phyloP scores from a whole-genome alignment of 2,329 filamentous ascomycete species.

The Neoarthrinium moseri region DNA sequence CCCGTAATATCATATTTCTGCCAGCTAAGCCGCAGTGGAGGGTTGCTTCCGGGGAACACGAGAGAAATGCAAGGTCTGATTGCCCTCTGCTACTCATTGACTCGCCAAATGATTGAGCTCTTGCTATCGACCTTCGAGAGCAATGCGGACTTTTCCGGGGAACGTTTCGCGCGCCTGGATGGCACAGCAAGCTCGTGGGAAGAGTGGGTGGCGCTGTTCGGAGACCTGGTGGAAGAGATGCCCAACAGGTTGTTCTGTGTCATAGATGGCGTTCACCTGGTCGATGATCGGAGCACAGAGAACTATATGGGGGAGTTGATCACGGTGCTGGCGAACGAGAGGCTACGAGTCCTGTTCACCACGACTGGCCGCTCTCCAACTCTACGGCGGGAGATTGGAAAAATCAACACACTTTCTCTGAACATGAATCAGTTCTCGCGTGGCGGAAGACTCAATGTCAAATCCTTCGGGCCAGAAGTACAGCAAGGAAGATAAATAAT shows the following conservation, averaged over 20 bases:
- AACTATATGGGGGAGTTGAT: neutral
- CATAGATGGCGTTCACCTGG: neutral
- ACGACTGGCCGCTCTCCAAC: neutral
- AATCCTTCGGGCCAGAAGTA: too few relatives aligned
- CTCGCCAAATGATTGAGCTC: neutral
- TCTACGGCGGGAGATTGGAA: too few relatives aligned
- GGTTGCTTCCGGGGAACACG: too few relatives aligned
- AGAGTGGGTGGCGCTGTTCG: neutral
- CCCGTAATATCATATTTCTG: too few relatives aligned
- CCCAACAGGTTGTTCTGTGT: neutral
- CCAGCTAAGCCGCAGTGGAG: too few relatives aligned
- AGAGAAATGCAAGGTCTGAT: too few relatives aligned
- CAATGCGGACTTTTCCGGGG: neutral
- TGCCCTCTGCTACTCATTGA: too few relatives aligned
- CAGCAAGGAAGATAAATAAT: too few relatives aligned
- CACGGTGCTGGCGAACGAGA: conserved; percentile 8
- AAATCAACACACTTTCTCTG: too few relatives aligned
- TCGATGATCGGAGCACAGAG: neutral
- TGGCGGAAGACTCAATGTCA: too few relatives aligned
- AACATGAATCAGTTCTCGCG: too few relatives aligned
- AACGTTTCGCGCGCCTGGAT: neutral
- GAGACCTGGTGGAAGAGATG: neutral
- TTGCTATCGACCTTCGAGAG: neutral
- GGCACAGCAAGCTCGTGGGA: neutral
- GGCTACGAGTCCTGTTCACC: neutral